Evolutionary conservation across 2,329 filamentous ascomycete species (phyloP).

Genomic region (Gaeumannomyces tritici): DNA sequence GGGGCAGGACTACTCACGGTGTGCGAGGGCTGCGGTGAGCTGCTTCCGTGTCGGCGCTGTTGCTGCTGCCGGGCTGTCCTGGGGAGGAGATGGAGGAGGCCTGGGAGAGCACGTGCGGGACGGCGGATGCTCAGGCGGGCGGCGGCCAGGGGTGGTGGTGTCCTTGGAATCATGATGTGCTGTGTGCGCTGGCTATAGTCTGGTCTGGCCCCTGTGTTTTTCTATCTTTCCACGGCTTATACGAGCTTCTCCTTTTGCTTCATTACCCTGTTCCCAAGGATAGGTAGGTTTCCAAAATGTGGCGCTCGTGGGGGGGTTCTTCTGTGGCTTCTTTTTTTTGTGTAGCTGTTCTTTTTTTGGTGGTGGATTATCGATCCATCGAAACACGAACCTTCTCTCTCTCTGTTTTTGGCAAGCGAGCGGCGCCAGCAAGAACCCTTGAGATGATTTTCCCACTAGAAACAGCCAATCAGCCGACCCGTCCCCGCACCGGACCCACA

Average conservation of each 20-base stretch:
- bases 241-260: neutral
- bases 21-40: constrained; percentile 1
- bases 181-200: neutral
- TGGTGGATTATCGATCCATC: neutral
- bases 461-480: neutral
- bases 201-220: neutral
- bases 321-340: neutral
- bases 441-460: neutral
- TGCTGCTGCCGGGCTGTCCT: neutral
- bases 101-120: neutral
- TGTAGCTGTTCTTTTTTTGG: neutral
- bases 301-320: too few species aligned
- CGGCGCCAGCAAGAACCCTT: neutral
- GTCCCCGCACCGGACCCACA: neutral
- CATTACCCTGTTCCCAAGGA: too few species aligned
- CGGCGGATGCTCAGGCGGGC: neutral
- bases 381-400: too few species aligned
- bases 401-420: neutral
- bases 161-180: neutral
- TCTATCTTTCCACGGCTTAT: too few species aligned
- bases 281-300: neutral
- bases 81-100: neutral
- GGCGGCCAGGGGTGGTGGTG: neutral
- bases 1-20: neutral
- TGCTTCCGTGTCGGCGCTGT: neutral